Conservation (phyloP, 1,284 basidiomycete species). For the Ceratobasidium sp. region DNA sequence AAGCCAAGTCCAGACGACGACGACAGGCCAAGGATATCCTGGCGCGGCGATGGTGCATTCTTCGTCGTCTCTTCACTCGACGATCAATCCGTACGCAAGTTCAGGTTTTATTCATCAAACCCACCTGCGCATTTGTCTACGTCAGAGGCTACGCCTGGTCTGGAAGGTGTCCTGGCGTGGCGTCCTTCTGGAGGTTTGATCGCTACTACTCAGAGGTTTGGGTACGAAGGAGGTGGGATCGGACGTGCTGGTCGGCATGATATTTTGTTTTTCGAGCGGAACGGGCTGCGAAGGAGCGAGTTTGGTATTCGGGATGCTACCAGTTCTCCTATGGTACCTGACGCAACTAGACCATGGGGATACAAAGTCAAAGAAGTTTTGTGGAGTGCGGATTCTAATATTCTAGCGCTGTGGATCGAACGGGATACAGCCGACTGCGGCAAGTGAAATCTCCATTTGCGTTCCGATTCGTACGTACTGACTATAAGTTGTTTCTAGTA, state of each 20-base stretch:
- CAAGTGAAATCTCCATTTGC: conserved; percentile 57
- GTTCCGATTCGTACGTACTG: background rate
- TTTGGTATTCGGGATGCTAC: conserved; percentile 76
- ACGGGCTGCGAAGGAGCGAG: conserved; percentile 92
- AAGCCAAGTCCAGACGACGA: conserved; percentile 78
- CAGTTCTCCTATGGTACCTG: conserved; percentile 52
- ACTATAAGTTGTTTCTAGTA: conserved; percentile 62
- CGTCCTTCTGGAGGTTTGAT: conserved; percentile 91
- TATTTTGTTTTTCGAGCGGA: conserved; percentile 94
- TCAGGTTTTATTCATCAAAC: conserved; percentile 62
- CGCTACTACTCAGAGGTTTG: conserved; percentile 85
- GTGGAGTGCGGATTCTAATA: conserved; percentile 92
- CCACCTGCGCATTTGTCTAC: conserved; percentile 83
- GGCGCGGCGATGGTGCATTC: conserved; percentile 92
- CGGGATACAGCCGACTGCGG: conserved; percentile 75
- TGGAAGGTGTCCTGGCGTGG: conserved; percentile 89
- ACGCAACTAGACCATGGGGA: conserved; percentile 62
- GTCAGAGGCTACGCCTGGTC: conserved; percentile 83
- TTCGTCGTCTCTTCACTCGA: conserved; percentile 87
- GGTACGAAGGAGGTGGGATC: conserved; percentile 75
- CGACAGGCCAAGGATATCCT: conserved; percentile 79
- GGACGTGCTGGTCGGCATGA: conserved; percentile 82
- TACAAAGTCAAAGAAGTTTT: conserved; percentile 80
- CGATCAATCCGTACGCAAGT: conserved; percentile 13
- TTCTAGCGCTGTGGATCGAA: conserved; percentile 89